These are phyloP conservation scores for Herpotrichia juniperi DNA, from an alignment of 2,329 filamentous ascomycete species.

Conservation along the genomic window DNA sequence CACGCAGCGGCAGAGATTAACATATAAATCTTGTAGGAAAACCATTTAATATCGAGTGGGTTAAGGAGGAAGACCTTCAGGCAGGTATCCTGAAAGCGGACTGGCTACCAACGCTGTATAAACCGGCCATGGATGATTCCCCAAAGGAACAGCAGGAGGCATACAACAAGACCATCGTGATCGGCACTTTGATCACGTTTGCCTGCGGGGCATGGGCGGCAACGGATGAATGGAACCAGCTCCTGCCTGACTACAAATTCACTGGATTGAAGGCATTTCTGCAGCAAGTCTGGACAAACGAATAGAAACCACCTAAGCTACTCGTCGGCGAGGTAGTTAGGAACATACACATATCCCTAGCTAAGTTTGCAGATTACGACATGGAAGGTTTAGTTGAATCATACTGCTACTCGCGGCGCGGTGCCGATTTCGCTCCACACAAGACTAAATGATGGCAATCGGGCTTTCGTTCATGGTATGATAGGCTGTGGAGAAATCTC, in stretches of 20 bases:
- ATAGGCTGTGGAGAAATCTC: too few species aligned
- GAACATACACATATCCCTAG: too few species aligned
- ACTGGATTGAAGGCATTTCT: slow-evolving; percentile 47
- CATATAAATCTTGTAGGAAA: slow-evolving; percentile 40
- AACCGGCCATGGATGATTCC: slow-evolving; percentile 40
- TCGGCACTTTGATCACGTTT: slow-evolving; percentile 47
- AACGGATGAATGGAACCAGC: slow-evolving; percentile 51
- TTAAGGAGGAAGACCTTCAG: slow-evolving; percentile 54
- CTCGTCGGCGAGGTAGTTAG: too few species aligned
- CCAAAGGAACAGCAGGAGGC: slow-evolving; percentile 35
- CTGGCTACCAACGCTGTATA: slow-evolving; percentile 44
- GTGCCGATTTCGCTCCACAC: too few species aligned
- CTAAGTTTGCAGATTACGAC: too few species aligned
- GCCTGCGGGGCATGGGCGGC: slow-evolving; percentile 48
- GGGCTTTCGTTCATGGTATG: too few species aligned
- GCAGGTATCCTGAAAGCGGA: slow-evolving; percentile 44
- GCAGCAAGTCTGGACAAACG: slow-evolving; percentile 44
- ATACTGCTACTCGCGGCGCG: too few species aligned
- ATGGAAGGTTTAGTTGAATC: too few species aligned
- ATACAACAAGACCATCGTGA: slow-evolving; percentile 45
- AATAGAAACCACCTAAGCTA: too few species aligned
- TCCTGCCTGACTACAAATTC: slow-evolving; percentile 52
- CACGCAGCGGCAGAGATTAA: too few species aligned
- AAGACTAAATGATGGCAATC: too few species aligned
- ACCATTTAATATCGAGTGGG: slow-evolving; percentile 50